Evolutionary conservation across 768 basidiomycete species (phyloP).

Genomic region (Boletus sp.): DNA sequence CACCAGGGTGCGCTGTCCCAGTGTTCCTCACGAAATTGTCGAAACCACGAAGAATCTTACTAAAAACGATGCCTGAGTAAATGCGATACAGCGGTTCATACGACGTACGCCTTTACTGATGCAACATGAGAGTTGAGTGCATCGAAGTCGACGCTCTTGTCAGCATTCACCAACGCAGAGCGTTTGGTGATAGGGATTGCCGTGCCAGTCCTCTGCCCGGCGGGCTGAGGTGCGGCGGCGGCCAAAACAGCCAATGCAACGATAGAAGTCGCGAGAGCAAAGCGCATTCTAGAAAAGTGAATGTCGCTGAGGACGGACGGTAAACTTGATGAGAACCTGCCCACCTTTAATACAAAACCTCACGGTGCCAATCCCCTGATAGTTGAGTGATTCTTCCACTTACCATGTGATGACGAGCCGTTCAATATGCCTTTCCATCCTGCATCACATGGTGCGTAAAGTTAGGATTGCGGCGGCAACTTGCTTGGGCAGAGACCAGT

Average conservation of each 20-base stretch:
- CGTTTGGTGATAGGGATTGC: conserved; percentile 11
- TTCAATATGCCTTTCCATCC: background rate
- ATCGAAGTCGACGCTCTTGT: conserved; percentile 1
- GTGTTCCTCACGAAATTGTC: conserved; percentile 10
- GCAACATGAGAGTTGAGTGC: conserved; percentile 10
- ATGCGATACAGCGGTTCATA: background rate
- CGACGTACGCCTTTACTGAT: conserved; percentile 9
- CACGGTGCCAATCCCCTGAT: background rate
- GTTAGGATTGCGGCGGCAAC: background rate
- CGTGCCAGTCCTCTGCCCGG: background rate
- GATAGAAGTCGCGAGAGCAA: conserved; percentile 1
- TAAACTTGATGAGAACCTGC: background rate
- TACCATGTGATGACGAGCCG: background rate
- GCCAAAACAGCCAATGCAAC: conserved; percentile 2
- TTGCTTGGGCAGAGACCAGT: background rate
- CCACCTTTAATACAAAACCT: background rate
- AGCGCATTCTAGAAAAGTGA: conserved; percentile 7
- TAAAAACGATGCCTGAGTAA: background rate
- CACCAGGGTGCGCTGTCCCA: conserved; percentile 1
- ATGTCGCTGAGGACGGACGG: background rate
- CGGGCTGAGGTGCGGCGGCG: conserved; percentile 8
- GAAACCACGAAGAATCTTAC: conserved; percentile 5
- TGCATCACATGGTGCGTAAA: background rate
- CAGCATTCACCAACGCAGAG: conserved; percentile 3
- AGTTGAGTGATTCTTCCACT: background rate